phyloP scores from a whole-genome alignment of 2,329 filamentous ascomycete species.

The Epichloe uncinata region DNA sequence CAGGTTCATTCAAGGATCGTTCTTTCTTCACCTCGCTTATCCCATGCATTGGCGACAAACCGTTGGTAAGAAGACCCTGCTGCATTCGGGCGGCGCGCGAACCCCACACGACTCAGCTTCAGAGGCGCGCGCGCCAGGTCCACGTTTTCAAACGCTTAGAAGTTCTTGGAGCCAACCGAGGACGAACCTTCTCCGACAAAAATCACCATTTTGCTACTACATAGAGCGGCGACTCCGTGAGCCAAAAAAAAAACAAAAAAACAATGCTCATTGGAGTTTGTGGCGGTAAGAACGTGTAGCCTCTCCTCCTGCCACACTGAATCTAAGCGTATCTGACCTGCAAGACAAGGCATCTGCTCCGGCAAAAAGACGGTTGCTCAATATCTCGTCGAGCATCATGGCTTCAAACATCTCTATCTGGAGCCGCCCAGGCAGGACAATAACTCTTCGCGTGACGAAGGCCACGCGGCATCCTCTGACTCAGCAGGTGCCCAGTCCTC shows the following conservation, averaged over 20 bases:
- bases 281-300: conserved; percentile 38
- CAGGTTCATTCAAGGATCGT: no score
- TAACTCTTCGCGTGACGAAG: neutral
- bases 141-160: neutral
- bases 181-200: no score
- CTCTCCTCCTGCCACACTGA: neutral
- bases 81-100: neutral
- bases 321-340: conserved; percentile 3
- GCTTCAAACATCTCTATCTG: conserved; percentile 63
- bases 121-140: neutral
- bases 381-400: conserved; percentile 74
- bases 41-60: neutral
- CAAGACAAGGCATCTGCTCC: conserved; percentile 69
- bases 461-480: neutral
- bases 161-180: neutral
- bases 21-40: no score
- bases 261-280: conserved; percentile 69
- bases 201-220: no score
- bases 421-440: conserved; percentile 5
- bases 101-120: conserved; percentile 5
- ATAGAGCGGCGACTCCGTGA: no score
- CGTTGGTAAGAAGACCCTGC: neutral
- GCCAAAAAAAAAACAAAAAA: conserved; percentile 4
- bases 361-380: conserved; percentile 84
- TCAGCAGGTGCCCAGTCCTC: conserved; percentile 6